Conservation (phyloP, 1,139 yeast species). For the Candida tetrigidarum region DNA sequence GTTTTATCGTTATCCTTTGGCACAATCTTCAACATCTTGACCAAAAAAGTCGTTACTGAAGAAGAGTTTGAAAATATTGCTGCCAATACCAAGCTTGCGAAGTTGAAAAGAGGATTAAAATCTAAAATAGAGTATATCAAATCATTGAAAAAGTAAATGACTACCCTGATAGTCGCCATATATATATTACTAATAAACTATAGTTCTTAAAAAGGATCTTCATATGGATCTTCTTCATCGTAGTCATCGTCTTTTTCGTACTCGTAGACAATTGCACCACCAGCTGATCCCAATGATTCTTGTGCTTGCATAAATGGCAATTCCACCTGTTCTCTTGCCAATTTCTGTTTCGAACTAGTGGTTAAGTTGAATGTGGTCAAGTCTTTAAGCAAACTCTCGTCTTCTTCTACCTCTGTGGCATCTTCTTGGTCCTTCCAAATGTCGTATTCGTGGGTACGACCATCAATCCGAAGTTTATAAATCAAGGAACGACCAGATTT, state of each 20-base stretch:
- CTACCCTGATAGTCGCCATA: neutral
- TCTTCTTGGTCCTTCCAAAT: slow-evolving; percentile 31
- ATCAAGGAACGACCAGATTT: slow-evolving; percentile 81
- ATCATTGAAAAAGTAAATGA: neutral
- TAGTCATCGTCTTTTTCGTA: slow-evolving; percentile 87
- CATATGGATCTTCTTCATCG: slow-evolving; percentile 97
- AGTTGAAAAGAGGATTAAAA: slow-evolving; percentile 21
- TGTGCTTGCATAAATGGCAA: slow-evolving; percentile 92
- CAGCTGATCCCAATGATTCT: slow-evolving; percentile 68
- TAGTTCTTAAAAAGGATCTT: slow-evolving; percentile 74
- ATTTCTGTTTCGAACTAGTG: slow-evolving; percentile 73
- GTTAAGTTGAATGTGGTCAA: slow-evolving; percentile 87
- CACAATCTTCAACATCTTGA: slow-evolving; percentile 75
- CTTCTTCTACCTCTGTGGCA: slow-evolving; percentile 31
- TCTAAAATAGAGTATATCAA: slow-evolving; percentile 9
- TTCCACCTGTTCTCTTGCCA: slow-evolving; percentile 83
- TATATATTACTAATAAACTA: neutral
- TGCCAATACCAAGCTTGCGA: slow-evolving; percentile 27
- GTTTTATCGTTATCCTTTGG: slow-evolving; percentile 94
- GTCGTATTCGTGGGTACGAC: slow-evolving; percentile 53
- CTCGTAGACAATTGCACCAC: slow-evolving; percentile 91
- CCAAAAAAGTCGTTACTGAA: slow-evolving; percentile 76
- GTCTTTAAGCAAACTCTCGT: slow-evolving; percentile 58
- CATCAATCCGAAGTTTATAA: slow-evolving; percentile 58
- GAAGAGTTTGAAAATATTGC: slow-evolving; percentile 63